Conservation (phyloP, 306 rosid genomes). For the Vigna nakashimae region DNA sequence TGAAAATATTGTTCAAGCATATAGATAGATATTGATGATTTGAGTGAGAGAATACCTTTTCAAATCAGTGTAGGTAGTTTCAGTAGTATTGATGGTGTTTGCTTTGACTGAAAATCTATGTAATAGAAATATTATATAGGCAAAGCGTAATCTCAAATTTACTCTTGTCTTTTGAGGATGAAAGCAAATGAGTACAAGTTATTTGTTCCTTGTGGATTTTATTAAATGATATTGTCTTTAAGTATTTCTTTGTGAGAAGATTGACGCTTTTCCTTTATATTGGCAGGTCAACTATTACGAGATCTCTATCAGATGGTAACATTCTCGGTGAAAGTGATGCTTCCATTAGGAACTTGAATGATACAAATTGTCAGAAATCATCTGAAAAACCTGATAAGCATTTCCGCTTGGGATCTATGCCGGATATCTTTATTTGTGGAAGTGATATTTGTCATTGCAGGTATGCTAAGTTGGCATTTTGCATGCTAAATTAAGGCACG, state of each 20-base stretch:
- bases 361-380: slow-evolving; percentile 47
- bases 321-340: slow-evolving; percentile 63
- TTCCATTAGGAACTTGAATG: slow-evolving; percentile 48
- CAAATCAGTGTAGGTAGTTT: slow-evolving; percentile 9
- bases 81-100: slow-evolving; percentile 24
- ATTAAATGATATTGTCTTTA: slow-evolving; percentile 27
- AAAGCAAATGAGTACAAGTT: slow-evolving; percentile 24
- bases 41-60: slow-evolving; percentile 14
- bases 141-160: slow-evolving; percentile 3
- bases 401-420: slow-evolving; percentile 61
- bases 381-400: slow-evolving; percentile 49
- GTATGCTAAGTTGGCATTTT: slow-evolving; percentile 52
- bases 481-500: slow-evolving; percentile 18
- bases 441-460: slow-evolving; percentile 70
- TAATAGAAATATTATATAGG: slow-evolving; percentile 1
- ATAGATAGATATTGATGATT: slow-evolving; percentile 32
- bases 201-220: slow-evolving; percentile 16
- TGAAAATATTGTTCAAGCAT: slow-evolving; percentile 37
- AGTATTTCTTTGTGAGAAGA: not conserved
- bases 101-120: slow-evolving; percentile 28
- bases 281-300: slow-evolving; percentile 71
- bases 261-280: slow-evolving; percentile 39
- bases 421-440: slow-evolving; percentile 59
- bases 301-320: slow-evolving; percentile 92
- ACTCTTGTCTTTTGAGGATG: slow-evolving; percentile 21